Base-by-base conservation (phyloP, 495 filamentous ascomycete species). In the Neurospora pannonica region DNA sequence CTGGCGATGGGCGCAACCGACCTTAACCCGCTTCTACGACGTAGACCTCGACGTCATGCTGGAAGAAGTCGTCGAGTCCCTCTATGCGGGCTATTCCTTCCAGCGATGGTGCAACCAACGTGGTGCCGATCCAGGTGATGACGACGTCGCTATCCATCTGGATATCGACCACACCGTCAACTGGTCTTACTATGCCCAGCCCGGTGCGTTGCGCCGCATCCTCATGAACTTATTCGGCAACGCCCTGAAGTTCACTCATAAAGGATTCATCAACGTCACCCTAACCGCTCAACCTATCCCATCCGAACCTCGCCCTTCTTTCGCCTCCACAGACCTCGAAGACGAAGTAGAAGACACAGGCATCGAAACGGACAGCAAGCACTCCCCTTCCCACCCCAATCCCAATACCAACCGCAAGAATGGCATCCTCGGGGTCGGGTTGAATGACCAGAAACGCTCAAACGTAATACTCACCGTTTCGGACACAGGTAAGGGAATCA, bases 211-310 rank as follows among this genome's bases (percentile, higher is more conserved):
- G 46, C 87, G 91, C 21, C 88, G 93, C 3, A 88, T 94, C 54
- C 87, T 96, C 39, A 93, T 94, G 91, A 95, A 97, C 76, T 75
- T 95, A 2, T 90, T 94, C 72, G 92, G 93, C 21, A 97, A 97
- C 80, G 89, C 93, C 0, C 86, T 95, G 76, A 97, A 97, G 76
- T 95, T 93, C 76, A 94, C 91, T 7, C 85, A 85, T 9, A 81
- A 84, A 2, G 93, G 93, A 6, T 89, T 84, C 71, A 91, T 97
- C 38, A 86, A 86, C 6, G 81, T 95, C 17, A 86, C 81, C 0
- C 79, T 94, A 19, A 86, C 85, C 54, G 85, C 88, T 24, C 54
- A 67, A 8, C 28, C 54, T 67, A 67, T 67, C 31, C 15, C 54
- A 15, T 34, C 28, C 1, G 28, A 36, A 9, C 15, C 54, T 34